These are phyloP conservation scores for Cynanchum wilfordii DNA, from an alignment of 257 asterid species.

Conservation along the genomic window DNA sequence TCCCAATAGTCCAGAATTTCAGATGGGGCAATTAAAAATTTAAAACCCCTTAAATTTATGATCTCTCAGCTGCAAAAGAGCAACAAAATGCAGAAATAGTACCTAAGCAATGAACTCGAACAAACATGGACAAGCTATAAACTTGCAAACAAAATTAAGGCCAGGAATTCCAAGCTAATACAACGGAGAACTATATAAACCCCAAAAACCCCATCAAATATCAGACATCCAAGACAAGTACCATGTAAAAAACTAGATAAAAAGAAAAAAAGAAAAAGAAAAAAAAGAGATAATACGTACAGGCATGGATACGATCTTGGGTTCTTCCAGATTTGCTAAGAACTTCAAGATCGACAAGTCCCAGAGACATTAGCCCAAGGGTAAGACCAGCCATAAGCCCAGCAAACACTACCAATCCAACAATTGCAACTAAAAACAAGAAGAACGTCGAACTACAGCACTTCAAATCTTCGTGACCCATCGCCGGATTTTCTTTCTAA, in stretches of 20 bases:
- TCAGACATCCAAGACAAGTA: constrained; percentile 3
- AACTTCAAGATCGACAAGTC: constrained; percentile 98
- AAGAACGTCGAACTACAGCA: constrained; percentile 62
- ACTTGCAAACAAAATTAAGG: background rate
- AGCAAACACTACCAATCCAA: constrained; percentile 80
- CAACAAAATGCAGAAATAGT: background rate
- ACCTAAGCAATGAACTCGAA: background rate
- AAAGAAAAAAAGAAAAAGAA: constrained; percentile 14
- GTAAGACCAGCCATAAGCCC: constrained; percentile 99
- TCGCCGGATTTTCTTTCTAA: constrained; percentile 8
- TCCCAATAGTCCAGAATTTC: background rate
- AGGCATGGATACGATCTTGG: constrained; percentile 80
- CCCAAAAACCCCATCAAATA: background rate
- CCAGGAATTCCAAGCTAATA: background rate
- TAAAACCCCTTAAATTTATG: background rate
- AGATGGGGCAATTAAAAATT: background rate
- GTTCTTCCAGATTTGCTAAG: constrained; percentile 94
- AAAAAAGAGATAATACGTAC: constrained; percentile 34
- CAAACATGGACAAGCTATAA: background rate
- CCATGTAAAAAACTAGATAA: background rate
- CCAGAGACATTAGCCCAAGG: constrained; percentile 98
- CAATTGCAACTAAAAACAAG: constrained; percentile 35
- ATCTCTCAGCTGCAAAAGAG: background rate
- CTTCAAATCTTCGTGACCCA: constrained; percentile 55
- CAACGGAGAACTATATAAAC: background rate